Conservation (phyloP, 2,329 filamentous ascomycete species). For the Emergomyces orientalis region DNA sequence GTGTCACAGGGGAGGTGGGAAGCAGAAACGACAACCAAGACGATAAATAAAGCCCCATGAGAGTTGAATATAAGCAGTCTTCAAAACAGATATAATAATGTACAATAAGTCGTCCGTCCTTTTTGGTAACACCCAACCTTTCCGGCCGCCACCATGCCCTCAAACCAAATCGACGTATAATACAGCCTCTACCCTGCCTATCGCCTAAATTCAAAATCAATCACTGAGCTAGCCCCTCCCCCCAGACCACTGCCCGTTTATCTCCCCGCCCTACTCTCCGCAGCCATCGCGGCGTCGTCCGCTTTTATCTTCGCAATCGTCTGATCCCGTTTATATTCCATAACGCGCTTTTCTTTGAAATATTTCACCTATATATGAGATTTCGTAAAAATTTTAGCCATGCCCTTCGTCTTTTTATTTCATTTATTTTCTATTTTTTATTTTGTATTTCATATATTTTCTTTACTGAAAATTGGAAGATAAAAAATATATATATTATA, state of each 20-base stretch:
- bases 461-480: not conserved
- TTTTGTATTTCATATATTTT: not conserved
- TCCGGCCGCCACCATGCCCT: not conserved
- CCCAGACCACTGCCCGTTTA: not conserved
- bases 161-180: not conserved
- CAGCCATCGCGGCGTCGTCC: conserved; percentile 59
- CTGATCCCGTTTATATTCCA: conserved; percentile 77
- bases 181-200: not conserved
- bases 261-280: conserved; percentile 31
- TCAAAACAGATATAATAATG: not conserved
- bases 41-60: not conserved
- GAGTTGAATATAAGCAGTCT: not conserved
- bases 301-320: conserved; percentile 65
- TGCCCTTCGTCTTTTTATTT: not conserved
- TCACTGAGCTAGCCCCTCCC: not conserved
- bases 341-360: conserved; percentile 93
- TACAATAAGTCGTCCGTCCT: not conserved
- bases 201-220: not conserved
- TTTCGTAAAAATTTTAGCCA: conserved; percentile 3
- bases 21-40: not conserved
- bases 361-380: conserved; percentile 64
- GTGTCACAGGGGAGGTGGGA: not conserved
- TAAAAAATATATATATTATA: not conserved
- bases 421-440: not conserved
- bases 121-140: not conserved